Conservation (phyloP, 345 rosid genomes). For the Reutealis trisperma region DNA sequence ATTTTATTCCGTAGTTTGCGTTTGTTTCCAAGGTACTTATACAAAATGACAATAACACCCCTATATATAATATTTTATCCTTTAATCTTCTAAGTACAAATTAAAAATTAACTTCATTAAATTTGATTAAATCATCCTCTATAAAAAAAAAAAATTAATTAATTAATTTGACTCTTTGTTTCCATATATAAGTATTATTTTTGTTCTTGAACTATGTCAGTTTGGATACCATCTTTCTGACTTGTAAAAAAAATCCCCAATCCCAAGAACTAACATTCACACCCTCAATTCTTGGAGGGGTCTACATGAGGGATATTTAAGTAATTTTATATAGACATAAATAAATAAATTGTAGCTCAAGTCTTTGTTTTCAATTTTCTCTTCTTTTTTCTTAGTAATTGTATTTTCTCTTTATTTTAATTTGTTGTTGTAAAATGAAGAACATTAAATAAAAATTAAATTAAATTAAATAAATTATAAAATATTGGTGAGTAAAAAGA, state of each 20-base stretch:
- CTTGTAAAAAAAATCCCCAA: not conserved
- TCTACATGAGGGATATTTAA: slow-evolving; percentile 14
- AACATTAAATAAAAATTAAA: not conserved
- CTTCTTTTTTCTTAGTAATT: not conserved
- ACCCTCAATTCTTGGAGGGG: slow-evolving; percentile 10
- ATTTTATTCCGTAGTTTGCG: slow-evolving; percentile 54
- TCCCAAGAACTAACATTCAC: not conserved
- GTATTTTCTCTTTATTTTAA: not conserved
- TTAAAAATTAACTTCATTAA: not conserved
- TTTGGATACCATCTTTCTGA: not conserved
- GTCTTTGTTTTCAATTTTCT: slow-evolving; percentile 24
- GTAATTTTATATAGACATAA: slow-evolving; percentile 6
- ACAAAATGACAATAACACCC: slow-evolving; percentile 39
- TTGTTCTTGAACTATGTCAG: slow-evolving; percentile 10
- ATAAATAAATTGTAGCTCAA: slow-evolving; percentile 18
- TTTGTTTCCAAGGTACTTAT: slow-evolving; percentile 37
- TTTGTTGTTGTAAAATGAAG: not conserved
- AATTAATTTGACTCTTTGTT: no score
- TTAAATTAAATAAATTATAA: not conserved
- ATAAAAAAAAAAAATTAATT: no score
- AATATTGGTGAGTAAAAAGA: slow-evolving; percentile 33
- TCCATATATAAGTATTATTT: not conserved
- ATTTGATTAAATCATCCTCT: no score
- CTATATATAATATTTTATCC: no score
- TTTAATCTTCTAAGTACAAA: no score